Evolutionary conservation across 805 yeast species (phyloP).

Genomic region (Metschnikowia reukaufii): DNA sequence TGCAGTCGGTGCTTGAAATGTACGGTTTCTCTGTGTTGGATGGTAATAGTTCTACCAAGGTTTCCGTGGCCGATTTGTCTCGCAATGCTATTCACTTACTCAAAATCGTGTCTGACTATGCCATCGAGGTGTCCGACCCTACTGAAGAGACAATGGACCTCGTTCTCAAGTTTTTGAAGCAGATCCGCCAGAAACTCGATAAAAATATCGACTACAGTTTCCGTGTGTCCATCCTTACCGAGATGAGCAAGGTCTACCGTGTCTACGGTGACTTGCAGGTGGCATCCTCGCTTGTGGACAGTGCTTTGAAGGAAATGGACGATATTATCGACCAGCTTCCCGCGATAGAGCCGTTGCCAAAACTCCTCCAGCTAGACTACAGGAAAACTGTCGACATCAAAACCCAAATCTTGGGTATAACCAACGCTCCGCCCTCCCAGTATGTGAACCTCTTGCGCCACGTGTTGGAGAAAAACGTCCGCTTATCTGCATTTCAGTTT

Average conservation of each 20-base stretch:
- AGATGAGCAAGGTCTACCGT: constrained; percentile 32
- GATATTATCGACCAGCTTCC: constrained; percentile 17
- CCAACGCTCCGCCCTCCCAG: constrained; percentile 2
- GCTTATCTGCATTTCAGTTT: constrained; percentile 25
- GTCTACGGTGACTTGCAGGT: constrained; percentile 23
- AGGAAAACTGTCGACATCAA: constrained; percentile 21
- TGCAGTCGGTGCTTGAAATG: constrained; percentile 32
- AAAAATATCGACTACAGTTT: constrained; percentile 24
- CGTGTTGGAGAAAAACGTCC: constrained; percentile 13
- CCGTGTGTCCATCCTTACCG: constrained; percentile 26
- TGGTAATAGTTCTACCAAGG: constrained; percentile 4
- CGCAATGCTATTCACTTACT: constrained; percentile 25
- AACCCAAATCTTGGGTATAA: constrained; percentile 11
- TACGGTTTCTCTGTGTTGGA: constrained; percentile 26
- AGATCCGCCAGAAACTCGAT: constrained; percentile 25
- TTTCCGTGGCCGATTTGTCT: constrained; percentile 13
- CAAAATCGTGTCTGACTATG: constrained; percentile 28
- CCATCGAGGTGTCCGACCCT: constrained; percentile 18
- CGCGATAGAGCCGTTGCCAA: constrained; percentile 20
- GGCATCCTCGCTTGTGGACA: constrained; percentile 25
- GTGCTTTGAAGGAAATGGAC: constrained; percentile 27
- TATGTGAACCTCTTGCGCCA: constrained; percentile 6
- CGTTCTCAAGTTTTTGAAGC: constrained; percentile 30
- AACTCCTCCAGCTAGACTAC: constrained; percentile 21
- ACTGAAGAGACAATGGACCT: constrained; percentile 23